Evolutionary conservation across 1,139 yeast species (phyloP).

Genomic region (Blastobotrys persicus): DNA sequence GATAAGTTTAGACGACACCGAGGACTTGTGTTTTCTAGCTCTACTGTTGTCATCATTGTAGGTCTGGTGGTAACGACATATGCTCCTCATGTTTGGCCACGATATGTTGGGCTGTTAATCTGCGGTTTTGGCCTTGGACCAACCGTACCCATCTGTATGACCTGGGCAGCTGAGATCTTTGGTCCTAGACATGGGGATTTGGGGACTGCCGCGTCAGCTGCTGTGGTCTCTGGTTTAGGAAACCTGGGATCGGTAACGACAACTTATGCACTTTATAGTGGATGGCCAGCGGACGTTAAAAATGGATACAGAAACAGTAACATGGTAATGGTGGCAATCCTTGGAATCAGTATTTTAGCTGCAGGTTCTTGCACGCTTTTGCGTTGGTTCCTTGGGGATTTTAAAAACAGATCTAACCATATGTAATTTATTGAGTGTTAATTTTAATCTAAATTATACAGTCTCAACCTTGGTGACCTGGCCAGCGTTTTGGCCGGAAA

Average conservation of each 20-base stretch:
- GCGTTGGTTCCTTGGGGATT: slow-evolving; percentile 31
- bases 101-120: slow-evolving; percentile 75
- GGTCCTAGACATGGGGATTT: slow-evolving; percentile 72
- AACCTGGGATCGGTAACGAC: slow-evolving; percentile 83
- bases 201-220: slow-evolving; percentile 80
- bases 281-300: slow-evolving; percentile 77
- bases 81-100: slow-evolving; percentile 71
- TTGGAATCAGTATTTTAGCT: slow-evolving; percentile 65
- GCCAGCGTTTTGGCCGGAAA: slow-evolving; percentile 64
- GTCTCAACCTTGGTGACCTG: slow-evolving; percentile 51
- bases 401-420: slow-evolving; percentile 17
- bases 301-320: slow-evolving; percentile 66
- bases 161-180: slow-evolving; percentile 80
- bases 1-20: slow-evolving; percentile 61
- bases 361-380: slow-evolving; percentile 37
- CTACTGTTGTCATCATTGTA: slow-evolving; percentile 64
- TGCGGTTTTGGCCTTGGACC: slow-evolving; percentile 89
- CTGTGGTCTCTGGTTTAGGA: slow-evolving; percentile 81
- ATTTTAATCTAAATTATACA: slow-evolving; percentile 14
- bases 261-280: slow-evolving; percentile 78
- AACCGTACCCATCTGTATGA: slow-evolving; percentile 86
- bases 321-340: slow-evolving; percentile 78
- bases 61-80: slow-evolving; percentile 77
- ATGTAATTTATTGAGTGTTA: background rate
- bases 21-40: slow-evolving; percentile 57